These are phyloP conservation scores for Parachaetomium inaequale DNA, from an alignment of 495 filamentous ascomycete species.

Conservation along the genomic window DNA sequence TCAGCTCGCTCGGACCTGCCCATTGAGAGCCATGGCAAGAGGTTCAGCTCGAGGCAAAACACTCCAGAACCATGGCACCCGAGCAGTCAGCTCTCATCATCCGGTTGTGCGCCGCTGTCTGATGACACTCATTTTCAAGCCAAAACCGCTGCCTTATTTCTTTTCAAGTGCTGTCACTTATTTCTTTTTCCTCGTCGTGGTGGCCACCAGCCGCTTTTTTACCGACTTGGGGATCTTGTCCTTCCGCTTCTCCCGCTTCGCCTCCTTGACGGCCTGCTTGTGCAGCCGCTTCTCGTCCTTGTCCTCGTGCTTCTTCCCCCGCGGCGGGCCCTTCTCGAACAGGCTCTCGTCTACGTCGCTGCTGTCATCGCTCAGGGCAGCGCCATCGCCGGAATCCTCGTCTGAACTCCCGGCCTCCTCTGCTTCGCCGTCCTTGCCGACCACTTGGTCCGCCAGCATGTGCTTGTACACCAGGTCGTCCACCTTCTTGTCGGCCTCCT, in stretches of 20 bases:
- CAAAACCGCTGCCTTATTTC: not conserved
- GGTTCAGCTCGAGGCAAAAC: conserved; percentile 37
- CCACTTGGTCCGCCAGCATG: conserved; percentile 68
- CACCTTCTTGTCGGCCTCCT: conserved; percentile 74
- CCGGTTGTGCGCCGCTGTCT: conserved; percentile 18
- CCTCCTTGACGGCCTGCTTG: conserved; percentile 89
- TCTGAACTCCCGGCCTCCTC: conserved; percentile 27
- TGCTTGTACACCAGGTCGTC: conserved; percentile 74
- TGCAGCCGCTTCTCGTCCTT: conserved; percentile 87
- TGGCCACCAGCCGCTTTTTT: conserved; percentile 72
- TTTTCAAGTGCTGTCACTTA: no score
- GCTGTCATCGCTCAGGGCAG: conserved; percentile 43
- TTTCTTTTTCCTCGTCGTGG: conserved; percentile 39
- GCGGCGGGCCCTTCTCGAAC: conserved; percentile 64
- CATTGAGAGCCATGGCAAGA: conserved; percentile 16
- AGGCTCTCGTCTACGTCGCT: conserved; percentile 24
- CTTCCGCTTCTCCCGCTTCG: conserved; percentile 84
- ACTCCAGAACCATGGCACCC: conserved; percentile 14
- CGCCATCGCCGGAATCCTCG: conserved; percentile 40
- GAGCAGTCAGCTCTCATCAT: conserved; percentile 35
- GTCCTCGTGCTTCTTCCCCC: conserved; percentile 87
- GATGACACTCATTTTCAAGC: not conserved
- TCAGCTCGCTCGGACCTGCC: conserved; percentile 33
- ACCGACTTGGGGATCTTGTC: conserved; percentile 93
- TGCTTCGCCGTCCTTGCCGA: conserved; percentile 42